Base-by-base conservation (phyloP, 2,329 filamentous ascomycete genomes). In the Lachnellula arida region DNA sequence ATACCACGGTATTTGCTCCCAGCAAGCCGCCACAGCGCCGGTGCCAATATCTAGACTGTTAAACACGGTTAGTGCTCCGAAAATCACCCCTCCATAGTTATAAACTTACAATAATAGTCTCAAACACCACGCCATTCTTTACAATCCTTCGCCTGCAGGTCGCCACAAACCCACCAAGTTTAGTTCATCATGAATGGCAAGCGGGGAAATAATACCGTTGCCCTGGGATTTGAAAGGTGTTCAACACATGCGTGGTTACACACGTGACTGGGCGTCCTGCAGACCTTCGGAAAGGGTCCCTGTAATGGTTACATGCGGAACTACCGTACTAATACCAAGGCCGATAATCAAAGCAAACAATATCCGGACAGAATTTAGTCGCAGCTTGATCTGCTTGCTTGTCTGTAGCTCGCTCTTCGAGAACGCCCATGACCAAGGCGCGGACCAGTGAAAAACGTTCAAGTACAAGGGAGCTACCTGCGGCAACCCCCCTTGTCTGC, bases 161-260 rank as follows among this genome's bases (percentile, higher is more conserved):
- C 23, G 9, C 52, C 44, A n/a, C 23, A 28, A 23, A 44, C 48
- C 17, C 25, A 46, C 7, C 35, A 44, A 48, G 19, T 37, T 32
- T 54, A 40, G 28, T 22, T 15, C 34, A 35, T 3, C 25, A n/a
- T 25, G 19, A 32, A n/a, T 43, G 17, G 17, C 17, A 12, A 49
- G 35, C 37, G 46, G 46, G 39, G 46, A 49, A 54, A 49, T 23
- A 9, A 32, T 23, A 49, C 52, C 39, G 39, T 49, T 44, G 25
- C 49, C 44, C 46, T 49, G 46, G 46, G 37, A 44, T 25, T 37
- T 37, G 51, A 17, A 19, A 28, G 19, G 43, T 32, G 25, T 49
- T 37, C 52, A 32, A 47, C 42, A 39, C 7, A 42, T 17, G 23
- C 37, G 15, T 17, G 37, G 48, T 49, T 35, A 35, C 47, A 49